These are phyloP conservation scores for Cladophialophora immunda DNA, from an alignment of 2,329 filamentous ascomycete genomes.

Conservation along the genomic window DNA sequence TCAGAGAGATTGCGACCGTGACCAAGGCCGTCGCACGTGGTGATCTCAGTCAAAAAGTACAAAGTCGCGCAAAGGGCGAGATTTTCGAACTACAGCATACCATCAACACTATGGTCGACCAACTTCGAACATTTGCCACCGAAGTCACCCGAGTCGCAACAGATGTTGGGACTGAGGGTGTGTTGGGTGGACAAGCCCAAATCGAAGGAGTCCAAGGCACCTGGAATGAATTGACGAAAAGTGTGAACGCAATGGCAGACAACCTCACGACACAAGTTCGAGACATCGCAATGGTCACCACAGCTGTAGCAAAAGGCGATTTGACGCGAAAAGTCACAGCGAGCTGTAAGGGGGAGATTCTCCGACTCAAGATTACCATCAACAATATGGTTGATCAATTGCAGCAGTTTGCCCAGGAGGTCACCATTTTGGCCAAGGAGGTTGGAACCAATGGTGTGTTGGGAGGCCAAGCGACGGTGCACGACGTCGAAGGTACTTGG, in stretches of 20 bases:
- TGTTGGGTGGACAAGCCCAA: conserved; percentile 81
- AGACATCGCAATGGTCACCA: conserved; percentile 85
- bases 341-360: conserved; percentile 89
- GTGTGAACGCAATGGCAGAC: conserved; percentile 88
- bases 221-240: conserved; percentile 87
- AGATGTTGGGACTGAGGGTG: conserved; percentile 85
- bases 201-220: conserved; percentile 86
- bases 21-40: conserved; percentile 84
- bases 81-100: conserved; percentile 85
- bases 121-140: conserved; percentile 81
- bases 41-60: conserved; percentile 84
- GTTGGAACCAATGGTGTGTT: conserved; percentile 95
- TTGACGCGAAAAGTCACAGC: conserved; percentile 96
- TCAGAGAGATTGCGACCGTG: conserved; percentile 84
- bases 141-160: conserved; percentile 84
- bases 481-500: conserved; percentile 97
- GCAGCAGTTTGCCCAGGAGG: conserved; percentile 94
- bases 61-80: conserved; percentile 80
- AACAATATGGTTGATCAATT: conserved; percentile 99
- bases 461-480: conserved; percentile 92
- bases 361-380: conserved; percentile 95
- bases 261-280: conserved; percentile 88
- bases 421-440: conserved; percentile 94
- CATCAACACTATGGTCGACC: conserved; percentile 90
- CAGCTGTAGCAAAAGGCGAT: conserved; percentile 79